Evolutionary conservation across 129 eudicot genomes (phyloP).

Genomic region (Logfia minima): DNA sequence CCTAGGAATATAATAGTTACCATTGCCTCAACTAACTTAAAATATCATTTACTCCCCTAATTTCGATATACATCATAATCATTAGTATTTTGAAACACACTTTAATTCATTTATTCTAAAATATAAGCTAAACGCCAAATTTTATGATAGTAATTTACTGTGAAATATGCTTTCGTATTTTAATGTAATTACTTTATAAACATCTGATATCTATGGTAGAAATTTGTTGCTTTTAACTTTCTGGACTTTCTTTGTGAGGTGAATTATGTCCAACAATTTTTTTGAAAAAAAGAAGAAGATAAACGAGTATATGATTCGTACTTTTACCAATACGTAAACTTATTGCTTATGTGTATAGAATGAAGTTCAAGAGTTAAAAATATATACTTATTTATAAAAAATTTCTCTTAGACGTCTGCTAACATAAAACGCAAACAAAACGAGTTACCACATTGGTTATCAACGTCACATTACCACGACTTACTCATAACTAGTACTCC

Average conservation of each 20-base stretch:
- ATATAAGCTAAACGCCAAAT: slow-evolving; percentile 1
- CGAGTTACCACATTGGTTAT: no score
- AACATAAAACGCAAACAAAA: no score
- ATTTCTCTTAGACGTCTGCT: neutral
- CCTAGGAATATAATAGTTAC: neutral
- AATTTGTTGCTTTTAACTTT: neutral
- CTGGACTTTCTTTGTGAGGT: neutral
- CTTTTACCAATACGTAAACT: neutral
- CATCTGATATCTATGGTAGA: neutral
- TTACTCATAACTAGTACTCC: neutral
- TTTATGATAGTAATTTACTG: neutral
- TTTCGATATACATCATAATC: neutral
- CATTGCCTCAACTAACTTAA: slow-evolving; percentile 2
- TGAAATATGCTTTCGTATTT: neutral
- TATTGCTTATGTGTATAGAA: no score
- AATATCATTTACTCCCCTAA: neutral
- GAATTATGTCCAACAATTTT: neutral
- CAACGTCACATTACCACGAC: neutral
- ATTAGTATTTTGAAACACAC: slow-evolving; percentile 5
- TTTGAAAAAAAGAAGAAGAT: no score
- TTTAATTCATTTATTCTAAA: neutral
- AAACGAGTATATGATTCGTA: neutral
- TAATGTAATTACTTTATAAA: neutral
- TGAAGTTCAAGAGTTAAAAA: no score
- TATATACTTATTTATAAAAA: neutral